Evolutionary conservation across 257 asterid species (phyloP).

Genomic region (Avicennia marina): DNA sequence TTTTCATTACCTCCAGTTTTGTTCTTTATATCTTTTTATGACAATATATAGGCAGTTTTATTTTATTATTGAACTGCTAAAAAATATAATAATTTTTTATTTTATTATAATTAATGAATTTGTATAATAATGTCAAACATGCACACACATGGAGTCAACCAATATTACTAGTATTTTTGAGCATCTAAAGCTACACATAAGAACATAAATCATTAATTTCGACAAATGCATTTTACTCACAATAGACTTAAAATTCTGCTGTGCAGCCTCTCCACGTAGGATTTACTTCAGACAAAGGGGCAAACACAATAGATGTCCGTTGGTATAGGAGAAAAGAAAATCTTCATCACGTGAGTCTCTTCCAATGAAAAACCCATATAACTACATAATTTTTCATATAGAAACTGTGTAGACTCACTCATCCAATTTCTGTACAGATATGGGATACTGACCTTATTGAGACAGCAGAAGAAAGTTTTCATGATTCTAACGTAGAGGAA

Average conservation of each 20-base stretch:
- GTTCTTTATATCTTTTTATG: too few relatives aligned
- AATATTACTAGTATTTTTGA: too few relatives aligned
- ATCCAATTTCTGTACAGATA: constrained; percentile 27
- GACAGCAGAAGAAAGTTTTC: constrained; percentile 38
- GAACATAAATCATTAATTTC: too few relatives aligned
- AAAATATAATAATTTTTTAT: too few relatives aligned
- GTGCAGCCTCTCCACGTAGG: constrained; percentile 56
- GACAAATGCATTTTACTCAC: neutral
- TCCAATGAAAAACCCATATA: neutral
- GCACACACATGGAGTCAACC: too few relatives aligned
- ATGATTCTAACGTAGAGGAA: constrained; percentile 31
- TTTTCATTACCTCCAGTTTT: too few relatives aligned
- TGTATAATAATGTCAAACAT: too few relatives aligned
- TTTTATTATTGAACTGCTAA: too few relatives aligned
- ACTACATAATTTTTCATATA: neutral
- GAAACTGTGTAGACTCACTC: neutral
- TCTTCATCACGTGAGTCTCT: constrained; percentile 46
- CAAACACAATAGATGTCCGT: constrained; percentile 44
- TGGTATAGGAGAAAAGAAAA: constrained; percentile 46
- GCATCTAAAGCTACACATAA: too few relatives aligned
- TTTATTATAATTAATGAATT: too few relatives aligned
- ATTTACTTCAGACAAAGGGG: constrained; percentile 32
- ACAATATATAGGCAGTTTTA: too few relatives aligned
- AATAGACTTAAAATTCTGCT: neutral
- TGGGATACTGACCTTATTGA: constrained; percentile 56